These are phyloP conservation scores for Mimosa pudica DNA, from an alignment of 306 rosid species.

Conservation along the genomic window DNA sequence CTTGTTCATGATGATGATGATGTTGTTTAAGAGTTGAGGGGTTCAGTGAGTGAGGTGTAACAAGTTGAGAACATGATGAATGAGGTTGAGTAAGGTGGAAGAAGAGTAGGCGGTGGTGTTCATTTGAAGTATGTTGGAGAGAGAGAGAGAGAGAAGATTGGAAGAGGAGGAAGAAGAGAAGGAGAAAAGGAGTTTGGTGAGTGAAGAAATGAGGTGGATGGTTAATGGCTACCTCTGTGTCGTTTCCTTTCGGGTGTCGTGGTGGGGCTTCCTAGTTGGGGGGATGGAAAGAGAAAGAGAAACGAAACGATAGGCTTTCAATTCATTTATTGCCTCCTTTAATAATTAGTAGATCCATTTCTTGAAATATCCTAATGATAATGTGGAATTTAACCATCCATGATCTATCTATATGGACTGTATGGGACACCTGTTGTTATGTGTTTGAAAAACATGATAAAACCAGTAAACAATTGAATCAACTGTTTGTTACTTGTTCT, in stretches of 20 bases:
- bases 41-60: slow-evolving; percentile 7
- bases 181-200: slow-evolving; percentile 23
- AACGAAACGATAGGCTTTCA: background rate
- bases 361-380: no score
- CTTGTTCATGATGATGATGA: slow-evolving; percentile 59
- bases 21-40: background rate
- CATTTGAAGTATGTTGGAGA: slow-evolving; percentile 51
- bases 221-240: slow-evolving; percentile 11
- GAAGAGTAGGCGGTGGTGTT: slow-evolving; percentile 22
- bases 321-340: background rate
- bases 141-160: slow-evolving; percentile 16
- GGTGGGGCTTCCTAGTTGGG: background rate
- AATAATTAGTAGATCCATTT: no score
- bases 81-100: background rate
- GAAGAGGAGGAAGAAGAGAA: background rate
- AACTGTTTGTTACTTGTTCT: no score
- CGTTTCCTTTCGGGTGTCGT: slow-evolving; percentile 14
- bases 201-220: slow-evolving; percentile 29
- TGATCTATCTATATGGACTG: no score
- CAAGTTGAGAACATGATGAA: background rate
- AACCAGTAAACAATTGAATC: no score
- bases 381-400: no score
- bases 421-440: no score
- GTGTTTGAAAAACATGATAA: no score
- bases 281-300: background rate